These are phyloP conservation scores for Fusarium piperis DNA, from an alignment of 2,329 filamentous ascomycete genomes.

Conservation along the genomic window DNA sequence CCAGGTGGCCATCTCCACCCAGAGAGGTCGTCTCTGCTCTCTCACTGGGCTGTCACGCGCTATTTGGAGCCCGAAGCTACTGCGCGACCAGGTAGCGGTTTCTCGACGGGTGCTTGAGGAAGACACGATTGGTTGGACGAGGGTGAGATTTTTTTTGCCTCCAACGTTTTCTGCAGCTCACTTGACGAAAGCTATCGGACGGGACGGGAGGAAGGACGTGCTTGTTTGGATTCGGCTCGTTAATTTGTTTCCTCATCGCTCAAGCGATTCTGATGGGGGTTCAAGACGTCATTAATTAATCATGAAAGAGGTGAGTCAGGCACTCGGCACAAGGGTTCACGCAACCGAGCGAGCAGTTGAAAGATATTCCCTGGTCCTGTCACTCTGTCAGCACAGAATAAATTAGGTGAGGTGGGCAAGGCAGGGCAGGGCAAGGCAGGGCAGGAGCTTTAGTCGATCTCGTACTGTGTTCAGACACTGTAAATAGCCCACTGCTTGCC, in stretches of 20 bases:
- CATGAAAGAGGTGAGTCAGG: constrained; percentile 22
- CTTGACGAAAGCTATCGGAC: not conserved
- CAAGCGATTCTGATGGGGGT: constrained; percentile 24
- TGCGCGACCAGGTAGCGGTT: constrained; percentile 37
- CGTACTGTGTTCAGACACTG: constrained; percentile 36
- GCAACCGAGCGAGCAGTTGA: constrained; percentile 25
- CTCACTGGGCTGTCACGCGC: constrained; percentile 39
- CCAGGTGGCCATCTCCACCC: constrained; percentile 31
- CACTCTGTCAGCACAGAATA: not conserved
- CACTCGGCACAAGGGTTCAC: constrained; percentile 17
- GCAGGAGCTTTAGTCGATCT: constrained; percentile 20
- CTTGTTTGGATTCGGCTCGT: not conserved
- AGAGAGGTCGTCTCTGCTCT: constrained; percentile 28
- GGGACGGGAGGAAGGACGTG: not conserved
- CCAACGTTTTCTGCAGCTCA: constrained; percentile 6
- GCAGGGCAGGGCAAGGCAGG: too few species aligned
- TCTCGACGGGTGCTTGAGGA: constrained; percentile 7
- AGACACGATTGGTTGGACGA: constrained; percentile 25
- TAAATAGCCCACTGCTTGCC: constrained; percentile 7
- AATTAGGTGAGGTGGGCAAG: not conserved
- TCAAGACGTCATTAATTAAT: constrained; percentile 32
- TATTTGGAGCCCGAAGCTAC: constrained; percentile 35
- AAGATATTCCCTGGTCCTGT: constrained; percentile 21
- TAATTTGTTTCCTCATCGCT: constrained; percentile 15
- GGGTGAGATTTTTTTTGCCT: constrained; percentile 11